Evolutionary conservation across 768 basidiomycete genomes (phyloP), one percentile per base, ranked within the genome.

Genomic region (Amanita inopinata): DNA sequence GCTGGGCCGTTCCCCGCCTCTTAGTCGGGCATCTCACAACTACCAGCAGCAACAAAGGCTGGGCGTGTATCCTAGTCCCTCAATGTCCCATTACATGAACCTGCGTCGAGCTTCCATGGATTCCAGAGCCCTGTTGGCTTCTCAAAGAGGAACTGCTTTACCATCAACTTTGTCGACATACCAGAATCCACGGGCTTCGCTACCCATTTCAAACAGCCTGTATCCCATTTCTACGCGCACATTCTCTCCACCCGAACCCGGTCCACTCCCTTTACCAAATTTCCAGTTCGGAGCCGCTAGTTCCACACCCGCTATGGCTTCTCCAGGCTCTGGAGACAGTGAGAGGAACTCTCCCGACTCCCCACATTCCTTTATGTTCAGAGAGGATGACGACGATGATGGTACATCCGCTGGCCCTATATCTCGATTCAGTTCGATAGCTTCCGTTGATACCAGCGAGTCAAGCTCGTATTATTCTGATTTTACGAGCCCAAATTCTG

Each of bases 211-310:
- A 10, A 70, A 71, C 46, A 63, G 62, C 10, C 56, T 73, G 4
- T 76, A 69, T 50, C 58, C 72, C 4, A 54, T 74, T 43, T 62
- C 70, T 20, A 64, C 73, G 5, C 71, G 78, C 27, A 52, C 65
- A 8, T 51, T 72, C 24, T 57, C 61, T 7, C 57, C 68, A 33
- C 65, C 65, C 45, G 57, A 76, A 47, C 61, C 76, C 6, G 79
- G 79, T 2, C 79, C 79, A 3, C 63, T 81, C 12, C 79, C 79
- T 1, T 66, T 68, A 3, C 76, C 76, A 30, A 71, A 70, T 43
- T 81, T 76, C 62, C 75, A 75, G 34, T 82, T 82, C 49, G 79
- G 79, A 45, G 68, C 70, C 7, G 73, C 79, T 20, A 73, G 64
- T 38, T 39, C 38, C 5, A 70, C 70, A 2, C 64, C 72, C 0